These are phyloP conservation scores for Acanthamoeba culbertsoni DNA, from an alignment of 208 protist genomes.

Conservation along the genomic window DNA sequence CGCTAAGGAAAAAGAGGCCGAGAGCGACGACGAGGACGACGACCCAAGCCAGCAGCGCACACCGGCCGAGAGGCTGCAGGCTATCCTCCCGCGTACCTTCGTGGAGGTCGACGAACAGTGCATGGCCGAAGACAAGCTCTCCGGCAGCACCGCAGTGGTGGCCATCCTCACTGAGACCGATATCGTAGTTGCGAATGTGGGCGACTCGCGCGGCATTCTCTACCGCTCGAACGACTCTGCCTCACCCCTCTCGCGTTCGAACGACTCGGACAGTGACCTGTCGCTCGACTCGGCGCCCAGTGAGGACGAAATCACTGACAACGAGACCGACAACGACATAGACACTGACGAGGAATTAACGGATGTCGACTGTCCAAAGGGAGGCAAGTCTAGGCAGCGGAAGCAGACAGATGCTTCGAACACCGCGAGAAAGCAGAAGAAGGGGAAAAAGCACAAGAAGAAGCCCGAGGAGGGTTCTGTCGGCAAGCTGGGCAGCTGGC, in stretches of 20 bases:
- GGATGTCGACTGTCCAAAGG: background rate
- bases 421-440: background rate
- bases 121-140: background rate
- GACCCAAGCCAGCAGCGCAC: background rate
- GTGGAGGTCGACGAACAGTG: background rate
- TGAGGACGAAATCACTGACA: background rate
- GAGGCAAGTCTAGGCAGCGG: no score
- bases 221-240: background rate
- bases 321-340: background rate
- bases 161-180: background rate
- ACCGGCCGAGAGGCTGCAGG: background rate
- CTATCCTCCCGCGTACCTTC: background rate
- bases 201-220: background rate
- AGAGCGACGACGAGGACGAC: background rate
- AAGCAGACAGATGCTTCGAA: background rate
- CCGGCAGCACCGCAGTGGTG: conserved; percentile 24
- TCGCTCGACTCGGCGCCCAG: background rate
- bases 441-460: background rate
- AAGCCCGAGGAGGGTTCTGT: background rate
- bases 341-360: background rate
- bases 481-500: background rate
- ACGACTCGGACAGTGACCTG: background rate
- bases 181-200: conserved; percentile 1
- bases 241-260: background rate
- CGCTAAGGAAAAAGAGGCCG: background rate